A percentile compares a stretch with the other conserved stretches of the same genome.
phyloP scores from a whole-genome alignment of 2,329 filamentous ascomycete genomes.

The Pyrenophora seminiperda region DNA sequence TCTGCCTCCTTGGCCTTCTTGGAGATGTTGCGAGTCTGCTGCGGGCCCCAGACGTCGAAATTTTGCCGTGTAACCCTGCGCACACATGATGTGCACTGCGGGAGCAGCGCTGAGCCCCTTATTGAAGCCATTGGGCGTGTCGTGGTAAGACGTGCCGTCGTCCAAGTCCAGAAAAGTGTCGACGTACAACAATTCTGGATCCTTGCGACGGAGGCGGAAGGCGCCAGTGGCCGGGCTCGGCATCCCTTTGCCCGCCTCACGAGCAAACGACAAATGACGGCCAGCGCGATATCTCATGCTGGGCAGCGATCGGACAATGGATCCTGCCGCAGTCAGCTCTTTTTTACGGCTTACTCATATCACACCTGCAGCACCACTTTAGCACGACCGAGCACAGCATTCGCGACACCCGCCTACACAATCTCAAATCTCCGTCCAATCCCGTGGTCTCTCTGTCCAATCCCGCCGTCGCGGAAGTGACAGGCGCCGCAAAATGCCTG shows the following conservation, averaged over 20 bases:
- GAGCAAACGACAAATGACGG: conserved; percentile 36
- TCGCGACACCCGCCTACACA: conserved; percentile 19
- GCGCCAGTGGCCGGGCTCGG: conserved; percentile 29
- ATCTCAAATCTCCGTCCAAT: conserved; percentile 28
- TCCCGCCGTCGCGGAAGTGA: conserved; percentile 29
- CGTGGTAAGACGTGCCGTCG: conserved; percentile 11
- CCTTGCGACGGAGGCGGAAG: conserved; percentile 31
- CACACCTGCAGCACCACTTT: conserved; percentile 2
- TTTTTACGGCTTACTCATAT: conserved; percentile 1
- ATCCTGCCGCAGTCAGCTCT: conserved; percentile 13
- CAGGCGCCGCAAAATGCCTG: conserved; percentile 66
- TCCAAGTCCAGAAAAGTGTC: conserved; percentile 19
- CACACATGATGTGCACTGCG: conserved; percentile 48
- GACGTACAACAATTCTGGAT: conserved; percentile 31
- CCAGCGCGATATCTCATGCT: conserved; percentile 25
- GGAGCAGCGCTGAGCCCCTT: conserved; percentile 40
- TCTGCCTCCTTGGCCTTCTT: conserved; percentile 51
- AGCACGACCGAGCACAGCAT: conserved; percentile 19
- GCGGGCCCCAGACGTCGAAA: conserved; percentile 34
- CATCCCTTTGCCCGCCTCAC: conserved; percentile 27
- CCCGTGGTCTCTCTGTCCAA: conserved; percentile 26
- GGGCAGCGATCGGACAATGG: conserved; percentile 39
- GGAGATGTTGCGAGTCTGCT: conserved; percentile 53
- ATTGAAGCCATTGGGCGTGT: conserved; percentile 42
- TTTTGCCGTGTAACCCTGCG: conserved; percentile 41